Base-by-base conservation (phyloP, 2,329 filamentous ascomycete genomes). In the Fusarium fracticaudum region DNA sequence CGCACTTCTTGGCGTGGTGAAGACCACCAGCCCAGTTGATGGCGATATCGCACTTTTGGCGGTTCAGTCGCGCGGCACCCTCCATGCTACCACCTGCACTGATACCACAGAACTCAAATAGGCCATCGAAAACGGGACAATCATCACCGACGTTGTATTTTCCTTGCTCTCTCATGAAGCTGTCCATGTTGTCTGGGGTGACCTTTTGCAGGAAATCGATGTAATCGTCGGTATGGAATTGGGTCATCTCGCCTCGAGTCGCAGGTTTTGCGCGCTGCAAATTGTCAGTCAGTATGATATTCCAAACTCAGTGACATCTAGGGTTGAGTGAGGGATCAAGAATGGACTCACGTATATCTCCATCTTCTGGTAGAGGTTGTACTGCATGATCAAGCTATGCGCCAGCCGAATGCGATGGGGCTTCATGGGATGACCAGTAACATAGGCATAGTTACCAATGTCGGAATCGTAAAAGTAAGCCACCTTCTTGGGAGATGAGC, bases 391-490 rank as follows among this genome's bases (percentile, higher is more conserved):
- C 76, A 99, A 89, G 79, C 97, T 96, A 83, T 99, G 98, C 57
- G 96, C 97, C 76, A 99, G 86, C 26, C 95, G 94, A 79, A 99
- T 92, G 29, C 96, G 93, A 89, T 98, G 98, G 72, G 96, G 96
- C 84, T 99, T 99, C 96, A 99, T 99, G 47, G 96, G 96, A 86
- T 99, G 96, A 26, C 94, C 95, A 72, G 94, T 95, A 66, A 97
- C 94, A 81, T 98, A 98, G 81, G 96, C 95, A 86, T 98, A 98
- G 84, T 98, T 98, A 75, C 96, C 96, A 81, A 98, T 96, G 85
- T 98, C 96, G 7, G 94, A 97, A 81, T 98, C 96, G 88, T 98
- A 98, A 84, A 98, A 98, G 85, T 98, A 98, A 64, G 96, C 96
- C 67, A 98, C 94, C 81, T 96, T 94, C 85, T 96, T 97, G 60